Conservation (phyloP, 1,284 basidiomycete genomes). For the Pseudozyma thailandica region DNA sequence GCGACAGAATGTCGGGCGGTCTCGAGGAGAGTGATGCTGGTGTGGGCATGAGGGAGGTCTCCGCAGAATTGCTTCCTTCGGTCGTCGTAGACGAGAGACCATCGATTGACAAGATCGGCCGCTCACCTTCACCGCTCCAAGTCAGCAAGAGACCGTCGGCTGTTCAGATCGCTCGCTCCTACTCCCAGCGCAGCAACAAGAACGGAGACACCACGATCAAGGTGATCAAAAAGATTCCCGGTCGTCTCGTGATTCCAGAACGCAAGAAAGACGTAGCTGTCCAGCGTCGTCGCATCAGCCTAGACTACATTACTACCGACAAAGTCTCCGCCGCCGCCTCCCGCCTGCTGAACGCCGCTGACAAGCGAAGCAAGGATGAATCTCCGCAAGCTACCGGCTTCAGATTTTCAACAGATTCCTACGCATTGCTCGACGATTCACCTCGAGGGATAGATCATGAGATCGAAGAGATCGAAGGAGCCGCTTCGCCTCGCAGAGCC, state of each 20-base stretch:
- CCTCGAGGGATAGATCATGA: too few relatives aligned
- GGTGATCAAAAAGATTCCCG: slow-evolving; percentile 8
- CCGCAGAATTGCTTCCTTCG: too few relatives aligned
- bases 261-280: background rate
- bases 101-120: too few relatives aligned
- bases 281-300: background rate
- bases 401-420: too few relatives aligned
- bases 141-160: background rate
- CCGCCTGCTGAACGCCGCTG: background rate
- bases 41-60: background rate
- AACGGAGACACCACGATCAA: background rate
- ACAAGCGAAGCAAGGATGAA: background rate
- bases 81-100: too few relatives aligned
- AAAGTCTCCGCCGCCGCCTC: background rate
- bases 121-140: background rate
- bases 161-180: slow-evolving; percentile 9
- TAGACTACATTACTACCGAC: slow-evolving; percentile 5
- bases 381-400: background rate
- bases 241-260: slow-evolving; percentile 27
- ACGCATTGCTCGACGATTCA: too few relatives aligned
- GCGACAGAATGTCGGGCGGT: background rate
- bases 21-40: background rate
- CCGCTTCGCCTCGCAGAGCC: too few relatives aligned
- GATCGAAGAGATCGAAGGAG: too few relatives aligned
- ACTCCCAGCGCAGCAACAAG: slow-evolving; percentile 16